These are phyloP conservation scores for Ceratocystis papillata DNA, from an alignment of 2,329 filamentous ascomycete species.

Conservation along the genomic window DNA sequence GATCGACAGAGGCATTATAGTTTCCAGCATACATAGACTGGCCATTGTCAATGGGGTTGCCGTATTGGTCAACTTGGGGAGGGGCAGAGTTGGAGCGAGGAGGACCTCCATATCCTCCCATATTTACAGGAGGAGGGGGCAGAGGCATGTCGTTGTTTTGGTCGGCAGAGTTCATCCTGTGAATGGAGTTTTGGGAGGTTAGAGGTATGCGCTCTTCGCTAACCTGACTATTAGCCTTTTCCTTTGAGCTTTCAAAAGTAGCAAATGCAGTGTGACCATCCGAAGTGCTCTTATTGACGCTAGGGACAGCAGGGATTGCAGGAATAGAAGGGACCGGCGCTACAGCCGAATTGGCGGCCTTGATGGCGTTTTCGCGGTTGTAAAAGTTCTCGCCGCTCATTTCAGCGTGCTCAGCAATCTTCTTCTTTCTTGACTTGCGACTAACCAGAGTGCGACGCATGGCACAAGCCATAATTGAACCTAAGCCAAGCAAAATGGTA, in stretches of 20 bases:
- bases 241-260: slow-evolving; percentile 55
- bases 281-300: slow-evolving; percentile 32
- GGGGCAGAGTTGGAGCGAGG: slow-evolving; percentile 35
- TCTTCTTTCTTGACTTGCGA: slow-evolving; percentile 82
- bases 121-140: slow-evolving; percentile 26
- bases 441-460: slow-evolving; percentile 89
- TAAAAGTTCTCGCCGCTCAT: slow-evolving; percentile 96
- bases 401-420: slow-evolving; percentile 86
- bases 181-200: slow-evolving; percentile 53
- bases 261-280: slow-evolving; percentile 47
- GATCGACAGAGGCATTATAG: slow-evolving; percentile 36
- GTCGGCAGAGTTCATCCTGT: slow-evolving; percentile 37
- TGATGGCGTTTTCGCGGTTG: slow-evolving; percentile 52
- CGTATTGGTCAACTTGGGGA: slow-evolving; percentile 49
- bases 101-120: slow-evolving; percentile 30
- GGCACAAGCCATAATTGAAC: slow-evolving; percentile 77
- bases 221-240: slow-evolving; percentile 37
- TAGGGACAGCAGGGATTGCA: slow-evolving; percentile 30
- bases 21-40: slow-evolving; percentile 11
- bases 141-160: slow-evolving; percentile 13
- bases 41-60: slow-evolving; percentile 40
- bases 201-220: slow-evolving; percentile 63
- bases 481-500: slow-evolving; percentile 71
- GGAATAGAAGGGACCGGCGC: slow-evolving; percentile 42
- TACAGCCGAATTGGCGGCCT: slow-evolving; percentile 35